These are phyloP conservation scores for Globisporangium canariense DNA, from an alignment of 352 stramenopile species.

Conservation along the genomic window DNA sequence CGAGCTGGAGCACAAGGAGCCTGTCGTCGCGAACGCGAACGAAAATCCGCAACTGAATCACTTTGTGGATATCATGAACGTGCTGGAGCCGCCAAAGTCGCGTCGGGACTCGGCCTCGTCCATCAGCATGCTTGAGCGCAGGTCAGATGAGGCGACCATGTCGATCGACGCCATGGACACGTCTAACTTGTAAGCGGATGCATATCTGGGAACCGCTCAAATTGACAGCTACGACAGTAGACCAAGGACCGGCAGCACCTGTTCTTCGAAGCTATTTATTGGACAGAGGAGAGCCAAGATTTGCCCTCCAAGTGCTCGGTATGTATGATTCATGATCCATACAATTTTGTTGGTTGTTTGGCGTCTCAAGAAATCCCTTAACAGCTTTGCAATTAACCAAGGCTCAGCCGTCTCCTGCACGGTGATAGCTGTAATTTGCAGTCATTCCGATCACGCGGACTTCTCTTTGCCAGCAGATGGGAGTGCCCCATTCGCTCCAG, in stretches of 20 bases:
- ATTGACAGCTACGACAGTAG: background rate
- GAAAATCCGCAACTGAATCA: constrained; percentile 8
- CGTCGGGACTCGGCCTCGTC: constrained; percentile 15
- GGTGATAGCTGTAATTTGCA: background rate
- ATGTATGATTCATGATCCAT: background rate
- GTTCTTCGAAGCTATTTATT: constrained; percentile 4
- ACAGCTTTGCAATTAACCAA: background rate
- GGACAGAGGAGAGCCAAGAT: background rate
- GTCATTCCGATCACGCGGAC: background rate
- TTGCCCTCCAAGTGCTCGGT: background rate
- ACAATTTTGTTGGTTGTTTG: background rate
- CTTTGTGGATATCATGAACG: constrained; percentile 16
- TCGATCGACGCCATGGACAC: constrained; percentile 23
- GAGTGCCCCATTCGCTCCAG: background rate
- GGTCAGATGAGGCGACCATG: constrained; percentile 15
- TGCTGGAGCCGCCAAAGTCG: constrained; percentile 3
- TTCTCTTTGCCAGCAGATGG: constrained; percentile 9
- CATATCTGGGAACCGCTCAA: background rate
- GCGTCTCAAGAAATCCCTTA: background rate
- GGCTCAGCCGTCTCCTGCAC: background rate
- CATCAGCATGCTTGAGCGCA: constrained; percentile 25
- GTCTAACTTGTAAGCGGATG: constrained; percentile 11
- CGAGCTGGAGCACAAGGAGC: constrained; percentile 13
- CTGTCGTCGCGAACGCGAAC: background rate
- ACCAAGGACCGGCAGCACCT: background rate